phyloP scores from a whole-genome alignment of 2,329 filamentous ascomycete species.

The Hymenoscyphus repandus region DNA sequence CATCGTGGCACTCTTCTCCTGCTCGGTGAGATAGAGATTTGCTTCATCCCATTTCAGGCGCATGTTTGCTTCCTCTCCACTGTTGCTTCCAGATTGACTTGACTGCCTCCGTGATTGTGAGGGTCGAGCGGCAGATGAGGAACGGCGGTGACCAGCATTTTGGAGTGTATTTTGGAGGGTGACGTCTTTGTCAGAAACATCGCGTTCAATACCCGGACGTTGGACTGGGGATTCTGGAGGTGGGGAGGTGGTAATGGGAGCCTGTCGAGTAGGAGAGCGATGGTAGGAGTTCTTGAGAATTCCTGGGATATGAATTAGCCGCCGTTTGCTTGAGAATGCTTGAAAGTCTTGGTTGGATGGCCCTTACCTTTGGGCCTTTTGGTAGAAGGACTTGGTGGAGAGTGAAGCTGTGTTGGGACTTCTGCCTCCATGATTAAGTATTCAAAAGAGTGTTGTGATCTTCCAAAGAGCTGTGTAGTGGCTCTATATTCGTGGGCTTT shows the following conservation, averaged over 20 bases:
- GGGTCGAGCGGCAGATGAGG: slow-evolving; percentile 68
- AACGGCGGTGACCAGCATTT: slow-evolving; percentile 85
- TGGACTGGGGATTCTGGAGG: slow-evolving; percentile 30
- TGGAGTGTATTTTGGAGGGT: slow-evolving; percentile 90
- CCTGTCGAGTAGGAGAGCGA: slow-evolving; percentile 45
- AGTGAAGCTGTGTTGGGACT: slow-evolving; percentile 24
- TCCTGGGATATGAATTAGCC: slow-evolving; percentile 47
- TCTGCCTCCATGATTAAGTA: slow-evolving; percentile 23
- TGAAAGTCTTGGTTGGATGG: slow-evolving; percentile 4
- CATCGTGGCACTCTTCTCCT: slow-evolving; percentile 93
- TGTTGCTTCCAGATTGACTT: slow-evolving; percentile 23
- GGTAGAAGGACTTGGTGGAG: slow-evolving; percentile 29
- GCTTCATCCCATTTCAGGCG: slow-evolving; percentile 98
- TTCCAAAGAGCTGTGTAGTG: background rate
- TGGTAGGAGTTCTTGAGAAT: slow-evolving; percentile 89
- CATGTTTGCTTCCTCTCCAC: slow-evolving; percentile 48
- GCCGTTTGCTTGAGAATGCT: background rate
- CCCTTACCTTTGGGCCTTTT: slow-evolving; percentile 34
- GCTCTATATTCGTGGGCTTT: background rate
- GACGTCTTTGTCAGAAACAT: slow-evolving; percentile 72
- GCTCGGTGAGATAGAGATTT: slow-evolving; percentile 94
- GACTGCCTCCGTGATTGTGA: slow-evolving; percentile 38
- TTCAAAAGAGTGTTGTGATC: slow-evolving; percentile 10
- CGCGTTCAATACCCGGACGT: slow-evolving; percentile 27
- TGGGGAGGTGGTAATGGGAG: slow-evolving; percentile 38